These are phyloP conservation scores for Closterium sp. DNA, from an alignment of 139 green algal species.

Conservation along the genomic window DNA sequence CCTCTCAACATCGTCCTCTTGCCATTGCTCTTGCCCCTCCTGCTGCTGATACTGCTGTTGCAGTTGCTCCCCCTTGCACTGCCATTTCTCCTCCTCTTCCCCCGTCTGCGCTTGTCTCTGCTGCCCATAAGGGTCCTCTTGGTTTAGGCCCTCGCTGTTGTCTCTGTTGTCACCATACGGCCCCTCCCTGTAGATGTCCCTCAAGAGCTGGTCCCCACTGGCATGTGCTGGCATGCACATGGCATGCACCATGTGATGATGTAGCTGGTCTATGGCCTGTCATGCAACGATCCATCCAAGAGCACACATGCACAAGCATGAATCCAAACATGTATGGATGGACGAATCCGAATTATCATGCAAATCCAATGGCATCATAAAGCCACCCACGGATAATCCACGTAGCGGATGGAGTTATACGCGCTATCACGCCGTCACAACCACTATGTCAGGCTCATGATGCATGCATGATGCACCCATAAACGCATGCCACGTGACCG, in stretches of 20 bases:
- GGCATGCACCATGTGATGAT: background rate
- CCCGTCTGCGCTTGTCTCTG: background rate
- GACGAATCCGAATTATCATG: background rate
- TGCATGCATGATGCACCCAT: too few relatives aligned
- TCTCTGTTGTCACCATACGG: too few relatives aligned
- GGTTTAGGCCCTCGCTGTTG: background rate
- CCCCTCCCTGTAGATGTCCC: background rate
- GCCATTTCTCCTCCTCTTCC: background rate
- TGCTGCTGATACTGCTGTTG: background rate
- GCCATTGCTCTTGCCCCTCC: background rate
- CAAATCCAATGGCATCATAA: background rate
- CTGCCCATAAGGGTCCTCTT: background rate
- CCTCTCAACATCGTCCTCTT: background rate
- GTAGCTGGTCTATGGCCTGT: background rate
- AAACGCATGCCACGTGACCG: too few relatives aligned
- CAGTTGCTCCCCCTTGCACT: background rate
- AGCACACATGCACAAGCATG: background rate
- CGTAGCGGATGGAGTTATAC: too few relatives aligned
- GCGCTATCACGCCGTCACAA: too few relatives aligned
- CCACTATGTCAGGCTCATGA: too few relatives aligned
- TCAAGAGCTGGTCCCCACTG: background rate
- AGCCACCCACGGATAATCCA: too few relatives aligned
- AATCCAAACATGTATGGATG: background rate
- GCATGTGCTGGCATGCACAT: background rate
- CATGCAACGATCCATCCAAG: background rate